Conservation (phyloP, 306 rosid species). For the Vigna angularis region DNA sequence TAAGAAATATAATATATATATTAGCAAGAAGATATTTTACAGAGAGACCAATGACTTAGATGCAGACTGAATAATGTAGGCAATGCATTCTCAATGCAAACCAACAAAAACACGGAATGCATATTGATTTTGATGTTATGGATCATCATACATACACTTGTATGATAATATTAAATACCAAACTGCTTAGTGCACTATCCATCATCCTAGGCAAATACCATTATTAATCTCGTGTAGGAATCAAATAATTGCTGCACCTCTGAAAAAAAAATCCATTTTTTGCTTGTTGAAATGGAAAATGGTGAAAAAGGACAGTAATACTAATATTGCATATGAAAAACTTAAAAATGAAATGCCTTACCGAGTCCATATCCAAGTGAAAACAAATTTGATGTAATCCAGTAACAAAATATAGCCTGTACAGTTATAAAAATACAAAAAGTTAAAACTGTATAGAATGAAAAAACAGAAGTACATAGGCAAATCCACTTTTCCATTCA, state of each 20-base stretch:
- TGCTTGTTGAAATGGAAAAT: not conserved
- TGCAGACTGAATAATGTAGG: not conserved
- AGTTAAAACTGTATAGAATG: conserved; percentile 33
- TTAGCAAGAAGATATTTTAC: not conserved
- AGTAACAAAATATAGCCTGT: conserved; percentile 97
- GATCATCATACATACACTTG: not conserved
- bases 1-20: too few relatives aligned
- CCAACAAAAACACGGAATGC: not conserved
- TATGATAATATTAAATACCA: not conserved
- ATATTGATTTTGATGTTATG: not conserved
- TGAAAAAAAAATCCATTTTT: not conserved
- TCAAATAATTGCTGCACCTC: not conserved
- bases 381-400: conserved; percentile 87
- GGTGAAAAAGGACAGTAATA: not conserved
- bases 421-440: conserved; percentile 26
- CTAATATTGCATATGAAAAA: conserved; percentile 30
- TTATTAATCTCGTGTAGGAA: not conserved
- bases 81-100: not conserved
- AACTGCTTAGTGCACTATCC: not conserved
- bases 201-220: conserved; percentile 12
- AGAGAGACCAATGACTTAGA: not conserved
- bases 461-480: conserved; percentile 18
- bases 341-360: conserved; percentile 49
- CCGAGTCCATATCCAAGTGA: conserved; percentile 77
- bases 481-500: not conserved